Evolutionary conservation across 352 stramenopile species (phyloP), one percentile per base, ranked within the genome.

Genomic region (Thalassiosira pacifica): DNA sequence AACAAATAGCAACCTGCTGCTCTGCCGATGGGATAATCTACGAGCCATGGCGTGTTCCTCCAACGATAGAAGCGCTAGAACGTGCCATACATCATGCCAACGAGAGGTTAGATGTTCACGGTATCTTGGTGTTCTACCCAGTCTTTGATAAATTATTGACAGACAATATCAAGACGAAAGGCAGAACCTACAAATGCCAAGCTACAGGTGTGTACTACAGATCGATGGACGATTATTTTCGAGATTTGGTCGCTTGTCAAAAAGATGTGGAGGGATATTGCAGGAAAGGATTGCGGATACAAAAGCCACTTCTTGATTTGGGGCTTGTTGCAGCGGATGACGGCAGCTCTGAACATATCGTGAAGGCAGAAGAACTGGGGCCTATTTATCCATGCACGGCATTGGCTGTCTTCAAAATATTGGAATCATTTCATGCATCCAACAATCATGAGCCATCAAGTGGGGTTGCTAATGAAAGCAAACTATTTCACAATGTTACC

Each of bases 41-140:
- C 73, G 88, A 93, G 71, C 45, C 89, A 1, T 88, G 79, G 75
- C 59, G 79, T 53, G 91, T 92, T 34, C 64, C 67, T 27, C 70
- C 76, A 18, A 75, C 57, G n/a, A 79, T 37, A 64, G 66, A 71
- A 37, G 74, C 76, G 29, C 45, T 90, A 24, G 78, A 92, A 71
- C 40, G 55, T 26, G 82, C 78, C 9, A 92, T 94, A 57, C 67
- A 81, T 8, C 57, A 89, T 55, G 80, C 83, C 3, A 93, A 94
- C 55, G 72, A 83, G 52, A 10, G 73, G 42, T 29, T 71, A 1
- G 84, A 93, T 76, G 96, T 98, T 45, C 95, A 98, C 91, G 97
- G 97, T 57, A 98, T 99, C 82, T 93, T 99, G 32, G 95, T 99
- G 31, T 99, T 98, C 93, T 99, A 99, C 92, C 97, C 97, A 26